Conservation (phyloP, 2,329 filamentous ascomycete genomes). For the Chrysosphaeria jannelii region DNA sequence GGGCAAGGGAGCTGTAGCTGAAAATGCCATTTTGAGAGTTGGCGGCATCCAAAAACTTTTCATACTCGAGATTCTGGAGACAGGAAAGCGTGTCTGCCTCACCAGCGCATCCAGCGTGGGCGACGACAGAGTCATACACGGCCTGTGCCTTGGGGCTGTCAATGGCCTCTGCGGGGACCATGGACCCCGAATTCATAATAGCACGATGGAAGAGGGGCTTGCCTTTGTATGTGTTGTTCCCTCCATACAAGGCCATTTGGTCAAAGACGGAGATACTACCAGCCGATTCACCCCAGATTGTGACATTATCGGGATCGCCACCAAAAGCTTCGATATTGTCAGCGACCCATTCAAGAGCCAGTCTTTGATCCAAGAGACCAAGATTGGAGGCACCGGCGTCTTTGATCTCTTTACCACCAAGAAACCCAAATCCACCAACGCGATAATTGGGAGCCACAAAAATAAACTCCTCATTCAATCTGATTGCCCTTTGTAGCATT, state of each 20-base stretch:
- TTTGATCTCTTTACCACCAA: conserved; percentile 36
- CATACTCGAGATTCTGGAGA: conserved; percentile 28
- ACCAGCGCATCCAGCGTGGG: conserved; percentile 26
- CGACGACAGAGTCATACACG: conserved; percentile 30
- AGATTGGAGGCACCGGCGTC: conserved; percentile 35
- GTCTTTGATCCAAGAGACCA: conserved; percentile 40
- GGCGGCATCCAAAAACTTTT: conserved; percentile 29
- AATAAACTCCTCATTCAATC: conserved; percentile 30
- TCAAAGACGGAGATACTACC: conserved; percentile 45
- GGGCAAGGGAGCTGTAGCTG: conserved; percentile 33
- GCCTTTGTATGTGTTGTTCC: conserved; percentile 44
- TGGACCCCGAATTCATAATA: conserved; percentile 48
- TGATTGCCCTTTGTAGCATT: conserved; percentile 15
- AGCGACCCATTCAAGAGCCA: conserved; percentile 45
- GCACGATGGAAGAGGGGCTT: conserved; percentile 42
- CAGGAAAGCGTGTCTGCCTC: conserved; percentile 29
- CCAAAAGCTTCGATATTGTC: conserved; percentile 54
- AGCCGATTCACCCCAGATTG: conserved; percentile 49
- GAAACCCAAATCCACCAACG: conserved; percentile 42
- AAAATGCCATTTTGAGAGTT: conserved; percentile 41
- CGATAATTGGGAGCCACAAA: conserved; percentile 58
- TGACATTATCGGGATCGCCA: conserved; percentile 47
- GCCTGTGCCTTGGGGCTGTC: conserved; percentile 34
- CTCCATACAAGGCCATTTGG: conserved; percentile 41
- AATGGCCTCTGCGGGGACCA: conserved; percentile 29